phyloP scores from a whole-genome alignment of 2,329 filamentous ascomycete genomes.

The Emericellopsis cladophorae region DNA sequence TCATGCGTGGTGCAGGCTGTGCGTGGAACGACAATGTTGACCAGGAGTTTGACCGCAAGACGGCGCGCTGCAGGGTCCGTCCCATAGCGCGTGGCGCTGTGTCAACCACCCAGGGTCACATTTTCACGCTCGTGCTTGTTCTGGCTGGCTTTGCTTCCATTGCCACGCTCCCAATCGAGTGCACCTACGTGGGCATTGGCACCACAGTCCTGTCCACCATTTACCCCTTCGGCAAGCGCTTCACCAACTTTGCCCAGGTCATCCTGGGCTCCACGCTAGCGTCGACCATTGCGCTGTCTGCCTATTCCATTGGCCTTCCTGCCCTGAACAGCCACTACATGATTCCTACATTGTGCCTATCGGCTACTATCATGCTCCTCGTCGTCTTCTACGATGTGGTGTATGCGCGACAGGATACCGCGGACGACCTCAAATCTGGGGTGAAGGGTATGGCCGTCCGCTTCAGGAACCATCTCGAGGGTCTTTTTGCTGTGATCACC shows the following conservation, averaged over 20 bases:
- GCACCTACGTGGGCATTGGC: not conserved
- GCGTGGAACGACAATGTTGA: constrained; percentile 45
- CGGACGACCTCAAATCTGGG: constrained; percentile 19
- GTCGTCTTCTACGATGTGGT: constrained; percentile 21
- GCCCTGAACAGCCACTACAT: constrained; percentile 5
- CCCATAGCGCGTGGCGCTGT: constrained; percentile 38
- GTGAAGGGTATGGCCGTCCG: constrained; percentile 18
- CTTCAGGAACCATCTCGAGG: constrained; percentile 4
- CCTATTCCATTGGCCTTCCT: constrained; percentile 3
- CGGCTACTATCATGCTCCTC: constrained; percentile 10
- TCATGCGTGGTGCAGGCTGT: constrained; percentile 37
- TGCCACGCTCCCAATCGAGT: constrained; percentile 4
- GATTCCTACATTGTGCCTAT: constrained; percentile 8
- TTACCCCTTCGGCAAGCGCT: constrained; percentile 38
- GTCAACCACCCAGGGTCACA: constrained; percentile 24
- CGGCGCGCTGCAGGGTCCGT: constrained; percentile 34
- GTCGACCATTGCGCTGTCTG: constrained; percentile 1
- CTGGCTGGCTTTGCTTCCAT: not conserved
- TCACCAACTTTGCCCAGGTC: constrained; percentile 38
- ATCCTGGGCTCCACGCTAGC: constrained; percentile 37
- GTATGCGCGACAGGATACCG: constrained; percentile 20
- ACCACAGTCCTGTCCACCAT: constrained; percentile 7
- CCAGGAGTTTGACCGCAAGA: constrained; percentile 36
- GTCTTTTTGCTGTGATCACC: not conserved
- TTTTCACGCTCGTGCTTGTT: constrained; percentile 7